Evolutionary conservation across 345 rosid genomes (phyloP), one percentile per base, ranked within the genome.

Genomic region (Draba incana): DNA sequence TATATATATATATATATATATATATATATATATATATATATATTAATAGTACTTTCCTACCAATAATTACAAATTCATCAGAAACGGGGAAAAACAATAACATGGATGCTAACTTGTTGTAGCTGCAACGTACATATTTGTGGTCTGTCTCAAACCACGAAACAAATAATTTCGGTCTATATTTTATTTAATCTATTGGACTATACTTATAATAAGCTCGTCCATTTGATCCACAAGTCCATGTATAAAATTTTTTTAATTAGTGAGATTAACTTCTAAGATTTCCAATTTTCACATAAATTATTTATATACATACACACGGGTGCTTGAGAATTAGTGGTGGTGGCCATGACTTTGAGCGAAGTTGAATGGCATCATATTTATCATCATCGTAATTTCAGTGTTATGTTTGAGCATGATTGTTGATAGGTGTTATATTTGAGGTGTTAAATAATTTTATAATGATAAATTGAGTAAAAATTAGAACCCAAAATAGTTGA

Each of bases 351-450:
- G 80, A 74, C 82, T 81, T 79, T 50, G 82, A 74, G 67, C 43
- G 69, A 79, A 71, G 78, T 72, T 58, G 62, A 55, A 74, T 84
- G 91, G 82, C 80, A 69, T 69, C 77, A 80, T 59, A 23, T 61
- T 16, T 45, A 64, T 72, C 70, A 65, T 57, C 71, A 64, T 47
- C 33, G 16, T 20, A 20, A 20, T 55, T 16, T 48, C 57, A 47
- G 35, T 65, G 35, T 23, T 58, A 50, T 73, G 42, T 9, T n/a
- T n/a, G n/a, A n/a, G n/a, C n/a, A n/a, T n/a, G n/a, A n/a, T n/a
- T n/a, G n/a, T n/a, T n/a, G n/a, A n/a, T n/a, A n/a, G n/a, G n/a
- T n/a, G n/a, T n/a, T n/a, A n/a, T n/a, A n/a, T n/a, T n/a, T n/a
- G n/a, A n/a, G n/a, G n/a, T n/a, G n/a, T n/a, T n/a, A n/a, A n/a